phyloP scores from a whole-genome alignment of 2,329 filamentous ascomycete species.

The Paramyrothecium roridum region DNA sequence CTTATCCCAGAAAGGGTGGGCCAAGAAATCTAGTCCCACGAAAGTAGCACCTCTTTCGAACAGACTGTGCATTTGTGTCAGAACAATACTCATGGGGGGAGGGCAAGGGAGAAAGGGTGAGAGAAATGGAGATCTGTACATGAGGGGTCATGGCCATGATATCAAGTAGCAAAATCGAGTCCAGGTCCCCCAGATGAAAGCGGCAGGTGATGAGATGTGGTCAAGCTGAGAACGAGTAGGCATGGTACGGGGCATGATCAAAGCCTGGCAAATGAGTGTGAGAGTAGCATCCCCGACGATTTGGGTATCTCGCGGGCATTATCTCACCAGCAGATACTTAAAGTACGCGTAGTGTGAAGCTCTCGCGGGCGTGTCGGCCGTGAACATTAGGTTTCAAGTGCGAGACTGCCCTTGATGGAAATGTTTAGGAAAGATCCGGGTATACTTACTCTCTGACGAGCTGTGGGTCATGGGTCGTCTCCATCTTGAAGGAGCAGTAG shows the following conservation, averaged over 20 bases:
- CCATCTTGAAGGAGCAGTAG: slow-evolving; percentile 96
- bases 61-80: slow-evolving; percentile 57
- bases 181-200: slow-evolving; percentile 27
- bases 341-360: slow-evolving; percentile 33
- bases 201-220: slow-evolving; percentile 31
- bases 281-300: slow-evolving; percentile 57
- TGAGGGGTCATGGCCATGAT: slow-evolving; percentile 43
- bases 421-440: slow-evolving; percentile 61
- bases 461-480: slow-evolving; percentile 91
- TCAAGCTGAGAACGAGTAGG: slow-evolving; percentile 35
- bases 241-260: slow-evolving; percentile 38
- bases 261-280: slow-evolving; percentile 62
- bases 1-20: slow-evolving; percentile 98
- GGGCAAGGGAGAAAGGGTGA: slow-evolving; percentile 20
- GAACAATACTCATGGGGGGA: slow-evolving; percentile 15
- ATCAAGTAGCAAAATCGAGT: slow-evolving; percentile 50
- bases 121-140: slow-evolving; percentile 58
- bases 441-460: slow-evolving; percentile 99
- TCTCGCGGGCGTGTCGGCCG: slow-evolving; percentile 30
- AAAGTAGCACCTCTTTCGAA: slow-evolving; percentile 85
- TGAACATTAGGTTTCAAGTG: slow-evolving; percentile 35
- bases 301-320: slow-evolving; percentile 57
- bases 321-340: slow-evolving; percentile 63
- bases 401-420: slow-evolving; percentile 41
- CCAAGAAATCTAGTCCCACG: slow-evolving; percentile 89